phyloP scores from a whole-genome alignment of 768 basidiomycete genomes.

The Pulveroboletus frians region DNA sequence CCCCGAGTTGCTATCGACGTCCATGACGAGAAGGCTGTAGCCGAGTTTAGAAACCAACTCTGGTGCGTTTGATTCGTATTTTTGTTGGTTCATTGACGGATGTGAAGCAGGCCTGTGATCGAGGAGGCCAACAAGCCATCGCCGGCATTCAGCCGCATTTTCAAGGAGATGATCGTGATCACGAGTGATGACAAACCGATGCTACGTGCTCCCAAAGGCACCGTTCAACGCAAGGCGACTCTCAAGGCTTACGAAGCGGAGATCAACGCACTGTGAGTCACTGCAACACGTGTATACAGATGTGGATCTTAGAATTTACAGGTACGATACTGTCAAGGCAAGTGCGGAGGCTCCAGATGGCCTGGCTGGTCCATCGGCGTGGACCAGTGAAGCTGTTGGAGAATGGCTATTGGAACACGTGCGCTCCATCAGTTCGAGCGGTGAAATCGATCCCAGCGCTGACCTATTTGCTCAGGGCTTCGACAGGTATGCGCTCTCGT shows the following conservation, averaged over 20 bases:
- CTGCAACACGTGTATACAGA: neutral
- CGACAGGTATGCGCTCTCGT: conserved; percentile 28
- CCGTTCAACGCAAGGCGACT: conserved; percentile 37
- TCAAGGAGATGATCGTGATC: conserved; percentile 53
- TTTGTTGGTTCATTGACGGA: neutral
- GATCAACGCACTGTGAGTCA: conserved; percentile 41
- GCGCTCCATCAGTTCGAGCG: conserved; percentile 6
- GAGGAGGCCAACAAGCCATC: conserved; percentile 42
- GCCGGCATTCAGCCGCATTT: conserved; percentile 41
- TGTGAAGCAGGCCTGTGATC: conserved; percentile 31
- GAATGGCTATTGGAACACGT: conserved; percentile 29
- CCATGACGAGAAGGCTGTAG: conserved; percentile 19
- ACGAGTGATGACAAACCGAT: conserved; percentile 39
- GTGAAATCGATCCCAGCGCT: conserved; percentile 1
- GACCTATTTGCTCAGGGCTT: conserved; percentile 35
- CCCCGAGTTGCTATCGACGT: conserved; percentile 20
- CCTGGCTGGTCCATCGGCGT: conserved; percentile 19
- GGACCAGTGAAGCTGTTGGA: conserved; percentile 18
- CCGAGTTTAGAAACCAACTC: conserved; percentile 27
- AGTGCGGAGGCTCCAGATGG: conserved; percentile 17
- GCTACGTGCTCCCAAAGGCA: conserved; percentile 42
- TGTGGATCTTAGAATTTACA: neutral
- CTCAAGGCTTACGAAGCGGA: conserved; percentile 39
- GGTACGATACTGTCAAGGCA: conserved; percentile 32
- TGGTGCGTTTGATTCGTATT: conserved; percentile 19